Base-by-base conservation (phyloP, 2,329 filamentous ascomycete genomes). In the Ceratocystis albifundus region DNA sequence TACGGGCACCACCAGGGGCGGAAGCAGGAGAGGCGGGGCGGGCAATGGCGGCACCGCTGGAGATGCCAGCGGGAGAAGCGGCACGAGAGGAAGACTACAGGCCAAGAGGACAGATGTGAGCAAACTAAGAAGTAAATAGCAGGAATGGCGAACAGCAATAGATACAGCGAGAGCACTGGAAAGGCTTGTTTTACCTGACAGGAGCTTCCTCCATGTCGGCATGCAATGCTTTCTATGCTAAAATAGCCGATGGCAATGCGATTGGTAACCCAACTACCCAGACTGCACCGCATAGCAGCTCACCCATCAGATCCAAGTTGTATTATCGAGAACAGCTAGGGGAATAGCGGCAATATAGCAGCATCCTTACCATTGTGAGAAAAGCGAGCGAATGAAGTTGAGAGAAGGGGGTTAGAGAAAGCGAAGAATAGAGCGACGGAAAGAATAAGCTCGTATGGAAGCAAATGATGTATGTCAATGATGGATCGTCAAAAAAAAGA, bases 1-100 rank as follows among this genome's bases (percentile, higher is more conserved):
- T 96, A 76, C 94, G 91, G 73, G 94, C 91, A 72, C 94, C 94
- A 71, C 94, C 94, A 30, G 94, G 94, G 70, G 91, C 88, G 46
- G 62, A 48, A 73, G 90, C 87, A 69, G 93, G 92, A 62, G 93
- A 96, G 36, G 89, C 88, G 66, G 90, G 87, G 70, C 93, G 90
- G 74, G 83, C 86, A 74, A 86, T 83, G 74, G 83, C 85, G 68
- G 86, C 82, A 77, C 88, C 89, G 68, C 83, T 83, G 71, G 84
- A 81, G 71, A 81, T 80, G 71, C 48, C 67, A 69, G 79, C 78
- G 68, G 85, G 85, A 62, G 86, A 87, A 64, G 83, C 79, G 66
- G 84, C 75, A 70, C 82, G 81, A 68, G 82, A 81, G 70, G 82
- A 84, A 75, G 82, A 83, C 82, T 84, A 70, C 25, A 22, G 20